Conservation (phyloP, 371 early-diverging fungal species). For the Mucor sp. region DNA sequence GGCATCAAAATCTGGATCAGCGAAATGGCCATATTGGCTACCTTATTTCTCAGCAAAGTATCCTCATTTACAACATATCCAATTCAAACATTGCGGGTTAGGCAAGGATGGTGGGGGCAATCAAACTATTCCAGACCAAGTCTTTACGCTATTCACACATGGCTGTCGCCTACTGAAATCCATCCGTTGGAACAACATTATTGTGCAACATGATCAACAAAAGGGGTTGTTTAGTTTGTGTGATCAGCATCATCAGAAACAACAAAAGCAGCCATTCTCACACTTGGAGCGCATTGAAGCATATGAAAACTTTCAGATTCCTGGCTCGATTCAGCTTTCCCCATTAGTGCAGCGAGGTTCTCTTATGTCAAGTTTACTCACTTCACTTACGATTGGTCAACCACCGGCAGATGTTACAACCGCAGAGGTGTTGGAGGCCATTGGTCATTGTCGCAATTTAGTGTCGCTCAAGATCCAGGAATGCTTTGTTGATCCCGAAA, state of each 20-base stretch:
- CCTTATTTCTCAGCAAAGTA: conserved; percentile 25
- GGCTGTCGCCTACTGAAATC: conserved; percentile 10
- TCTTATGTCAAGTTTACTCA: conserved; percentile 6
- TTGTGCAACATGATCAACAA: conserved; percentile 13
- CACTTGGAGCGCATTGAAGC: conserved; percentile 6
- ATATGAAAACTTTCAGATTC: conserved; percentile 17
- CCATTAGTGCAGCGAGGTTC: conserved; percentile 9
- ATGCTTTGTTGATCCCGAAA: conserved; percentile 6
- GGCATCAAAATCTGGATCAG: conserved; percentile 14
- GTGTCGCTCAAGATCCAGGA: conserved; percentile 14
- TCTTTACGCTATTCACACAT: conserved; percentile 2
- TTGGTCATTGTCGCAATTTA: conserved; percentile 16
- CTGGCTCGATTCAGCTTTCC: not conserved
- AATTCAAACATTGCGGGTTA: conserved; percentile 19
- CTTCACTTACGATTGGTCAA: conserved; percentile 18
- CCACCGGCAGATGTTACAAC: conserved; percentile 9
- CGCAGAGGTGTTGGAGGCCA: conserved; percentile 5
- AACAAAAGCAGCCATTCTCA: conserved; percentile 1
- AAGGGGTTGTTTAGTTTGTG: conserved; percentile 2
- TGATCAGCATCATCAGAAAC: not conserved
- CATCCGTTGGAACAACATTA: conserved; percentile 17
- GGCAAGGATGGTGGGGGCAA: conserved; percentile 13
- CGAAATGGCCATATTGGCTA: conserved; percentile 22
- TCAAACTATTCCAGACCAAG: not conserved
- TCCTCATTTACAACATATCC: conserved; percentile 16